A percentile compares a stretch with the other conserved stretches of the same genome.
These are phyloP conservation scores for Fomitiporia mediterranea DNA, from an alignment of 1,284 basidiomycete genomes.

Conservation along the genomic window DNA sequence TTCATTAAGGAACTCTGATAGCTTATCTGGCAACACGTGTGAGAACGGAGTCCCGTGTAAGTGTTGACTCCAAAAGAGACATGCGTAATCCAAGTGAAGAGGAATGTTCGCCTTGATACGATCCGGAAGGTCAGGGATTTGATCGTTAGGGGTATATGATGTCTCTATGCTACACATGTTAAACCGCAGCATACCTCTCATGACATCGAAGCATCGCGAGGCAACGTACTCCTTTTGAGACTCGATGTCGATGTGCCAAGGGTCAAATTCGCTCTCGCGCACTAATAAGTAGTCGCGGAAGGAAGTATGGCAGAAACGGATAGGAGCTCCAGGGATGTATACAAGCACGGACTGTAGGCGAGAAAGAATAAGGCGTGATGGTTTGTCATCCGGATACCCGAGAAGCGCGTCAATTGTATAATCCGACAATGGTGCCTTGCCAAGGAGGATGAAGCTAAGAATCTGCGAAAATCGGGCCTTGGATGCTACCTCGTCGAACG, in stretches of 20 bases:
- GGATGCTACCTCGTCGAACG: background rate
- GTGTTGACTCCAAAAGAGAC: background rate
- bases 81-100: no score
- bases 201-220: no score
- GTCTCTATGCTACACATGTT: background rate
- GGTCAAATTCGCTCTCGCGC: background rate
- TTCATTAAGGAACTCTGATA: no score
- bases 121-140: no score
- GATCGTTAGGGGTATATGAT: background rate
- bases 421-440: background rate
- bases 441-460: background rate
- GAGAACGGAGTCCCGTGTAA: background rate
- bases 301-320: no score
- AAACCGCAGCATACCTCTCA: no score
- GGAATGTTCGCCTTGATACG: no score
- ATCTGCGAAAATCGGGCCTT: background rate
- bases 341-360: background rate
- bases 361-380: background rate
- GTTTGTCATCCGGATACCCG: background rate
- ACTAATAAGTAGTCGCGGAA: background rate
- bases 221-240: no score
- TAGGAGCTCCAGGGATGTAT: no score
- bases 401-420: constrained; percentile 1
- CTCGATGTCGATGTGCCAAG: constrained; percentile 2
- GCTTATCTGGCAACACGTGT: no score